Conservation (phyloP, 371 early-diverging fungal species). For the Mucor sp. region DNA sequence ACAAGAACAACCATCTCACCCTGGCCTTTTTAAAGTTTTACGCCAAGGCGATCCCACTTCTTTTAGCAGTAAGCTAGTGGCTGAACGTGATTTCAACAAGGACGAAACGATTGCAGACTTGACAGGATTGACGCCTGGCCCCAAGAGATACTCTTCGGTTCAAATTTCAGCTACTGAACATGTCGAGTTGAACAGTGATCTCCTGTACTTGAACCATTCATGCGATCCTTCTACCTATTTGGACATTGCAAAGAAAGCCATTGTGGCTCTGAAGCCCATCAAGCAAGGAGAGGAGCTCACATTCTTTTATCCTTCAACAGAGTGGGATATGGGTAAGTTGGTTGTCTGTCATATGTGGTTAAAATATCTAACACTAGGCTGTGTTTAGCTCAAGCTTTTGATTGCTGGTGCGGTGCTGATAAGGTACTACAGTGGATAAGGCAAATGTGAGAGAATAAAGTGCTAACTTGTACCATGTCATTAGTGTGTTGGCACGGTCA, state of each 20-base stretch:
- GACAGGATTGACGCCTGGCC: slow-evolving; percentile 53
- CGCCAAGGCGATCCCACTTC: slow-evolving; percentile 55
- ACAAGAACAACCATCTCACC: slow-evolving; percentile 40
- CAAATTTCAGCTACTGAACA: slow-evolving; percentile 65
- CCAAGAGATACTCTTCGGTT: slow-evolving; percentile 66
- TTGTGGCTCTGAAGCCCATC: slow-evolving; percentile 62
- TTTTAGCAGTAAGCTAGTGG: slow-evolving; percentile 58
- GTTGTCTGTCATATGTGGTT: no score
- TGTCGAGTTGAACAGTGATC: slow-evolving; percentile 74
- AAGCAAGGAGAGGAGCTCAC: slow-evolving; percentile 69
- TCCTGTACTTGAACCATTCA: slow-evolving; percentile 54
- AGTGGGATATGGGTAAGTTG: slow-evolving; percentile 79
- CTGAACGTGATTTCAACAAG: slow-evolving; percentile 48
- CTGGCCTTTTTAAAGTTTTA: slow-evolving; percentile 52
- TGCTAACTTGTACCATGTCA: no score
- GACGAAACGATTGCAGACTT: slow-evolving; percentile 59
- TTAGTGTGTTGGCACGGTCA: slow-evolving; percentile 16
- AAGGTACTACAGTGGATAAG: slow-evolving; percentile 4
- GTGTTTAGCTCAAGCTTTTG: slow-evolving; percentile 19
- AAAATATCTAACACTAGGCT: no score
- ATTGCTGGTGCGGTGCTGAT: slow-evolving; percentile 19
- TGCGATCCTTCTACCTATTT: slow-evolving; percentile 63
- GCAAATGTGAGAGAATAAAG: neutral
- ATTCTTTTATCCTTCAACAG: slow-evolving; percentile 84
- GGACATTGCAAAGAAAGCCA: slow-evolving; percentile 51